A percentile compares a stretch with the other conserved stretches of the same genome.
These are phyloP conservation scores for Waltiozyma sp. DNA, from an alignment of 1,139 yeast species.

Conservation along the genomic window DNA sequence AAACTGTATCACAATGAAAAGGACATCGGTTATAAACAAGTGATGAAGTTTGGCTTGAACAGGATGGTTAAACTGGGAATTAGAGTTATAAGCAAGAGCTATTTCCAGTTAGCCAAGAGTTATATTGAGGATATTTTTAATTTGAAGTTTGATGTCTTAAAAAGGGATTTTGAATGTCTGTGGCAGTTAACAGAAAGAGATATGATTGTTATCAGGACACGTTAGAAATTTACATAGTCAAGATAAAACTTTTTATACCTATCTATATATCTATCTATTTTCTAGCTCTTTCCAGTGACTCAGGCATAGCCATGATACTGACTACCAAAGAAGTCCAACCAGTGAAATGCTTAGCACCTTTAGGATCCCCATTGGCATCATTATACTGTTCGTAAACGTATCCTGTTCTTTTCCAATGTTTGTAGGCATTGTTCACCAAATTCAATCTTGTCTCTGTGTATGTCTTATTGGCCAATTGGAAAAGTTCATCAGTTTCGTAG, in stretches of 20 bases:
- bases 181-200: conserved; percentile 9
- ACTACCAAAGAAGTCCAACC: conserved; percentile 91
- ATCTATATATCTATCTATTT: too few relatives aligned
- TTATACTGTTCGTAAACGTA: conserved; percentile 89
- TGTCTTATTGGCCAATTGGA: conserved; percentile 29
- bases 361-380: conserved; percentile 61
- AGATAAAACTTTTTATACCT: too few relatives aligned
- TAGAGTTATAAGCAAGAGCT: conserved; percentile 25
- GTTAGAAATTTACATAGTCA: too few relatives aligned
- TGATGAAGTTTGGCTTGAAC: conserved; percentile 34
- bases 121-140: conserved; percentile 10
- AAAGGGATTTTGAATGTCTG: conserved; percentile 2
- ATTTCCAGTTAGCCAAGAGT: conserved; percentile 21
- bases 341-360: conserved; percentile 79
- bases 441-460: conserved; percentile 54
- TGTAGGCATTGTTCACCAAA: conserved; percentile 54
- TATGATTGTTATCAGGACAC: conserved; percentile 8
- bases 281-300: conserved; percentile 2
- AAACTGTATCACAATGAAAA: conserved; percentile 22
- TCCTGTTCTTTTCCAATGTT: conserved; percentile 66
- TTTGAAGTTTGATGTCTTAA: conserved; percentile 2
- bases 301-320: conserved; percentile 49
- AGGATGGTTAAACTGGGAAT: conserved; percentile 25
- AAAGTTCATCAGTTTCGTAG: conserved; percentile 11
- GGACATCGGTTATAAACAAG: conserved; percentile 20